Evolutionary conservation across 768 basidiomycete genomes (phyloP), one percentile per base, ranked within the genome.

Genomic region (Cystofilobasidium macerans): DNA sequence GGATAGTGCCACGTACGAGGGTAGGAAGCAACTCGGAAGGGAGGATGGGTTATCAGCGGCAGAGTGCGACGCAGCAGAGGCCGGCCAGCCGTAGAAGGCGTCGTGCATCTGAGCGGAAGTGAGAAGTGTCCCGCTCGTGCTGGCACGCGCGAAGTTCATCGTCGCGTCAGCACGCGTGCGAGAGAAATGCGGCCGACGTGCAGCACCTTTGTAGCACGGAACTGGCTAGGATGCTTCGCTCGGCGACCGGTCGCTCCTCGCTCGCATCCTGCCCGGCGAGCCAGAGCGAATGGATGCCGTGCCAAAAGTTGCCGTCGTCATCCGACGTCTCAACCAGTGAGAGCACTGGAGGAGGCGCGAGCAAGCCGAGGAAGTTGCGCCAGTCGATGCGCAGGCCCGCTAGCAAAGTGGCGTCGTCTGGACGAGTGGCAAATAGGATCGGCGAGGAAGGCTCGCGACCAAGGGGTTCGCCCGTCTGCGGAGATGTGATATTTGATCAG

Each of bases 381-480:
- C 51, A 54, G 28, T 54, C 51, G 2, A 13, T 7, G 9, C 51
- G 51, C 2, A 54, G 28, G 18, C 28, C 18, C 13, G 26, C 4
- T 35, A 54, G 13, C 11, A 59, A 30, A 24, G 51, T 36, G 20
- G 48, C 33, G 47, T 35, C 38, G 26, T 45, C 30, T n/a, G n/a
- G n/a, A n/a, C n/a, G n/a, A n/a, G n/a, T n/a, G n/a, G n/a, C n/a
- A n/a, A n/a, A n/a, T n/a, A n/a, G n/a, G n/a, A 32, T 14, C 11
- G 24, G 40, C 18, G 22, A 26, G 48, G 36, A 40, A 33, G 48
- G 36, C 18, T 6, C 16, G 26, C 28, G 51, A 42, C 51, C 62
- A 18, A 63, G 51, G 7, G 62, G 62, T n/a, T 63, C 62, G 16
- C 62, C 62, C 12, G 53, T 63, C 62, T 63, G 38, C 11, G 32